Evolutionary conservation across 768 basidiomycete species (phyloP), one percentile per base, ranked within the genome.

Genomic region (Cyathus striatus): DNA sequence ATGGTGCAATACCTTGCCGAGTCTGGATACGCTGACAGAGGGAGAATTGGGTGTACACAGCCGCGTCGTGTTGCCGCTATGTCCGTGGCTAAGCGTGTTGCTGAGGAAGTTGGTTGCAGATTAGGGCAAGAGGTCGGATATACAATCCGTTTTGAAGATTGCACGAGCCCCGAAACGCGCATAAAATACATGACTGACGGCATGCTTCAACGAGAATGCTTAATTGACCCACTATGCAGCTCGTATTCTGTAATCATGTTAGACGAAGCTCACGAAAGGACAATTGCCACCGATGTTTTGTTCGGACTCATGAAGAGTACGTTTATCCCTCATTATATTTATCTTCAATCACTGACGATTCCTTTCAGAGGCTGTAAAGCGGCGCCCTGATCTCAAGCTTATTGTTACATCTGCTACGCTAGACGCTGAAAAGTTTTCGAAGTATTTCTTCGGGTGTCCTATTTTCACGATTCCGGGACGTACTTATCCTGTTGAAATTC

Each of bases 111-210:
- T 13, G 96, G 96, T 9, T 98, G 95, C 66, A 81, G 96, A 13
- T 70, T 99, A 6, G 96, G 96, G 5, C 91, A 94, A 58, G 96
- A 98, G 62, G 95, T 99, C 48, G 96, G 96, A 5, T 99, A 99
- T 61, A 89, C 89, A 5, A 97, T 99, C 54, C 95, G 96, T 70
- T 99, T 99, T 62, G 96, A 99, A 68, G 96, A 99, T 63, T 93
- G 95, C 64, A 98, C 96, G 5, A 88, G 92, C 57, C 95, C 96
- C 3, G 96, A 99, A 66, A 98, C 96, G 3, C 83, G 88, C 57
- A 99, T 99, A 76, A 99, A 98, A 65, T 99, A 96, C 76, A 97
- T 99, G 96, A 99, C 96, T 56, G 96, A 98, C 58, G 96, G 96
- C 70, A 97, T 99, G 92, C 76, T 99, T 20, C 90, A 97, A 57